Evolutionary conservation across 139 green algal species (phyloP).

Genomic region (Micractinium sp.): DNA sequence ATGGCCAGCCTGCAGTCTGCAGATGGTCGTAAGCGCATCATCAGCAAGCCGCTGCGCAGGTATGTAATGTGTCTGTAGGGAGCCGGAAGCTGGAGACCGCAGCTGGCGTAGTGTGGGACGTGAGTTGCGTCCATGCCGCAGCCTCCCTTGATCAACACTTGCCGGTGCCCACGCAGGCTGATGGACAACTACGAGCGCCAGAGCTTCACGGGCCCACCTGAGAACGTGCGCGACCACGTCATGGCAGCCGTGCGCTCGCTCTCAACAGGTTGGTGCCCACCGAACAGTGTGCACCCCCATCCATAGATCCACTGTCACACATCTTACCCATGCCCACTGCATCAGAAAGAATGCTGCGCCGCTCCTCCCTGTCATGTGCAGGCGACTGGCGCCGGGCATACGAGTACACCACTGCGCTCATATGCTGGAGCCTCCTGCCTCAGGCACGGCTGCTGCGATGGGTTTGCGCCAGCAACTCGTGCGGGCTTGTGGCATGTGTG

Average conservation of each 20-base stretch:
- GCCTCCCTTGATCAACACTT: too few relatives aligned
- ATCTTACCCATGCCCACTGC: too few relatives aligned
- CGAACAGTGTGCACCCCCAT: too few relatives aligned
- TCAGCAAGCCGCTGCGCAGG: constrained; percentile 82
- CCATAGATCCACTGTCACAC: too few relatives aligned
- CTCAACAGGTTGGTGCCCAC: constrained; percentile 25
- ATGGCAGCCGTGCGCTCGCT: constrained; percentile 82
- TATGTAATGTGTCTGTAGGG: not conserved
- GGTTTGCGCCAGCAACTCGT: not conserved
- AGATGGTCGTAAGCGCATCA: constrained; percentile 54
- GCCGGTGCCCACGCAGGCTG: constrained; percentile 71
- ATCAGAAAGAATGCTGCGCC: too few relatives aligned
- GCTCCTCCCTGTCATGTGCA: not conserved
- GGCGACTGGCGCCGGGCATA: constrained; percentile 89
- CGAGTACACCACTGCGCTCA: constrained; percentile 68
- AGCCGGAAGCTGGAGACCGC: not conserved
- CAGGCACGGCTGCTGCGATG: not conserved
- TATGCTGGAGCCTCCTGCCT: constrained; percentile 84
- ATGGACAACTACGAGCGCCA: constrained; percentile 95
- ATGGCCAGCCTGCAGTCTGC: constrained; percentile 67
- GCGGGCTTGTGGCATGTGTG: not conserved
- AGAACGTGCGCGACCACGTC: constrained; percentile 98
- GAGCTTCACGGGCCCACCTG: constrained; percentile 93
- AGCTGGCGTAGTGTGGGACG: not conserved
- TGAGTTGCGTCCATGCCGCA: not conserved